Percentiles rank a stretch among this genome's conserved stretches.
Evolutionary conservation across 208 protist species (phyloP).

Genomic region (Acanthamoeba sp.): DNA sequence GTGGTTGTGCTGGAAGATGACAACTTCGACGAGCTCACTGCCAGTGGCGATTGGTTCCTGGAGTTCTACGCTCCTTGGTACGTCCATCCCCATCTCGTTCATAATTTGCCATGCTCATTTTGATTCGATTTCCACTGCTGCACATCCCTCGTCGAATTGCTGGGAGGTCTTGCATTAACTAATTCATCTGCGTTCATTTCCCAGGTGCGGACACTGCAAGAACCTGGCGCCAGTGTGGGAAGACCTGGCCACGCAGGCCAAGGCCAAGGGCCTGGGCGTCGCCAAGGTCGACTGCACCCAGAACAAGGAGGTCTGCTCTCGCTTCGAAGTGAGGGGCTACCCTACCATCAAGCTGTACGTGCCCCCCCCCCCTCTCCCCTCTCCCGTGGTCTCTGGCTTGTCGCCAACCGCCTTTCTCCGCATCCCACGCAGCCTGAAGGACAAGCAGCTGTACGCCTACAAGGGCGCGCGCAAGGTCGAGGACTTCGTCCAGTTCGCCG

Average conservation of each 20-base stretch:
- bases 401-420: background rate
- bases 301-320: background rate
- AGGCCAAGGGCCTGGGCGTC: conserved; percentile 17
- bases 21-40: conserved; percentile 25
- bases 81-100: background rate
- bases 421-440: background rate
- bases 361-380: background rate
- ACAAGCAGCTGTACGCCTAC: background rate
- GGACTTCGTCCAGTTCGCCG: background rate
- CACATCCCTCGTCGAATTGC: no score
- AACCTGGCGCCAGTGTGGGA: conserved; percentile 64
- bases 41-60: conserved; percentile 11
- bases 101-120: background rate
- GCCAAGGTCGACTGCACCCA: conserved; percentile 52
- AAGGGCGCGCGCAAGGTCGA: conserved; percentile 18
- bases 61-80: conserved; percentile 49
- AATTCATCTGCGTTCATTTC: no score
- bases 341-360: conserved; percentile 32
- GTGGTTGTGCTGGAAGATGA: background rate
- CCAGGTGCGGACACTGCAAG: conserved; percentile 68
- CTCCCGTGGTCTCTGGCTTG: background rate
- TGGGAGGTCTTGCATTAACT: no score
- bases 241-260: conserved; percentile 29
- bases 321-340: conserved; percentile 1
- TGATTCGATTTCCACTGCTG: background rate